Evolutionary conservation across 768 basidiomycete genomes (phyloP).

Genomic region (Leccinellum rugosiceps): DNA sequence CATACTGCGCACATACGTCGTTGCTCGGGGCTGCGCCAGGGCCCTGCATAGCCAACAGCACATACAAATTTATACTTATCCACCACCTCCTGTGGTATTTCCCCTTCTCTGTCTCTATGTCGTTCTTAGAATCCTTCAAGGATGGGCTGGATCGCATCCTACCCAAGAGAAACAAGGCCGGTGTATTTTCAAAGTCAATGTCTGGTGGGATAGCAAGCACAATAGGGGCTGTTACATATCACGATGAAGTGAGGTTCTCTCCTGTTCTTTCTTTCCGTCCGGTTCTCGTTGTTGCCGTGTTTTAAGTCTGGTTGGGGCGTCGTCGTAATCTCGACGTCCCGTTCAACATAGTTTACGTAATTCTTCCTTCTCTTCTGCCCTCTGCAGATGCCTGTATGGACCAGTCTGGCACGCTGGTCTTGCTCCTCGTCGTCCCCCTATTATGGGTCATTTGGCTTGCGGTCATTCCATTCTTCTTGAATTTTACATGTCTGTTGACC

Average conservation of each 20-base stretch:
- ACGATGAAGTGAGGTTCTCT: constrained; percentile 65
- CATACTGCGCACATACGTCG: background rate
- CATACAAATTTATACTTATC: constrained; percentile 2
- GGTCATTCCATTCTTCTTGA: constrained; percentile 40
- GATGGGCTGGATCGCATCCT: constrained; percentile 31
- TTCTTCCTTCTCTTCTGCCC: constrained; percentile 23
- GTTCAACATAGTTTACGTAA: constrained; percentile 32
- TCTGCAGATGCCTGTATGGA: constrained; percentile 35
- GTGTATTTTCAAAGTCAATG: constrained; percentile 32
- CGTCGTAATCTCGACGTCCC: constrained; percentile 21
- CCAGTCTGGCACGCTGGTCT: constrained; percentile 49
- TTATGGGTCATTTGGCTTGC: constrained; percentile 67
- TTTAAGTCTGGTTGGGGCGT: constrained; percentile 11
- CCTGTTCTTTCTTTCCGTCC: background rate
- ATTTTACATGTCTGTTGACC: constrained; percentile 12
- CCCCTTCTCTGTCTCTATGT: constrained; percentile 14
- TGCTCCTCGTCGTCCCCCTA: constrained; percentile 64
- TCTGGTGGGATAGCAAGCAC: constrained; percentile 58
- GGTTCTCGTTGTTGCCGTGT: constrained; percentile 9
- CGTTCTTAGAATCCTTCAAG: constrained; percentile 29
- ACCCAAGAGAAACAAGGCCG: constrained; percentile 17
- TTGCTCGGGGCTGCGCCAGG: background rate
- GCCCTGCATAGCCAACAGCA: constrained; percentile 11
- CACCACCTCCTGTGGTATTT: background rate
- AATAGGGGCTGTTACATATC: constrained; percentile 56